Conservation (phyloP, 306 rosid species). For the Delonix regia region DNA sequence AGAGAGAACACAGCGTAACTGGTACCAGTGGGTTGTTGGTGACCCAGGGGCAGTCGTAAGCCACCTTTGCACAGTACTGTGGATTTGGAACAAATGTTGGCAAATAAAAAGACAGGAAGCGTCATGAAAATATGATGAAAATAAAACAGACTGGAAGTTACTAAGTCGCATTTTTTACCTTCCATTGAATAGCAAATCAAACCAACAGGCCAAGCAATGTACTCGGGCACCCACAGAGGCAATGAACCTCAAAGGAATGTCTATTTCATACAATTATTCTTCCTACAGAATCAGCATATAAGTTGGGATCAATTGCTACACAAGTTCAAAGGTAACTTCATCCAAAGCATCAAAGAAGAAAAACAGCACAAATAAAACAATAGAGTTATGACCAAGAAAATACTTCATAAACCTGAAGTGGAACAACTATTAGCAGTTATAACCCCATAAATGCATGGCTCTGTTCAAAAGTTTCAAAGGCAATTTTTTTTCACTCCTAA, state of each 20-base stretch:
- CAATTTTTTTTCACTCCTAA: not conserved
- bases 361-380: conserved; percentile 10
- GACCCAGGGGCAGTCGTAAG: conserved; percentile 96
- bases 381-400: not conserved
- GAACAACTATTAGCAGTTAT: conserved; percentile 8
- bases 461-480: conserved; percentile 5
- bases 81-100: conserved; percentile 20
- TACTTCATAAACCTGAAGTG: not conserved
- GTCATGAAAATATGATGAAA: not conserved
- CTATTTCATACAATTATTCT: conserved; percentile 86
- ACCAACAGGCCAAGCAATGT: conserved; percentile 98
- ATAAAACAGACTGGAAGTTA: conserved; percentile 1
- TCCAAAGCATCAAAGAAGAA: conserved; percentile 18
- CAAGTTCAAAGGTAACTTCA: conserved; percentile 3
- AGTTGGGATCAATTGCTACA: not conserved
- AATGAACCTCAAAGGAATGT: conserved; percentile 75
- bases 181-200: conserved; percentile 90
- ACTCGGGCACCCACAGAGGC: conserved; percentile 89
- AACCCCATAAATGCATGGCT: conserved; percentile 6
- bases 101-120: conserved; percentile 13
- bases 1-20: conserved; percentile 87
- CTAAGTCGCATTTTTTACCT: conserved; percentile 56
- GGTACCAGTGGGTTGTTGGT: conserved; percentile 98
- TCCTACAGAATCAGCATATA: conserved; percentile 55
- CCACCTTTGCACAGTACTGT: conserved; percentile 94